Base-by-base conservation (phyloP, 2,329 filamentous ascomycete species). In the Ascomycota sp. region DNA sequence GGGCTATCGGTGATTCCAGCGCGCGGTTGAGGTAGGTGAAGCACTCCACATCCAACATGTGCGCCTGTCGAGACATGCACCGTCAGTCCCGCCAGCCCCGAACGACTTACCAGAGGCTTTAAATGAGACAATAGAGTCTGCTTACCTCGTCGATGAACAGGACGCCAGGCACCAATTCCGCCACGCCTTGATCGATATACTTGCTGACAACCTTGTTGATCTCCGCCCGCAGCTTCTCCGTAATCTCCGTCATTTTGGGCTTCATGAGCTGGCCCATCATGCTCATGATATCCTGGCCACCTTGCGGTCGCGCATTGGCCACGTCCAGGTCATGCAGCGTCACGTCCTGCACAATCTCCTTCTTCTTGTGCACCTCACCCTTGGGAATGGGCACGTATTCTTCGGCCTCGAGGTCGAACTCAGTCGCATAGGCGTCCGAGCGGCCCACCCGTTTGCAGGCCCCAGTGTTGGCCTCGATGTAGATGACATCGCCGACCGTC, bases 201-300 rank as follows among this genome's bases (percentile, higher is more conserved):
- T 86, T 83, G 65, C 83, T 93, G 41, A 98, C 89, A 20, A 98
- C 86, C 61, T 95, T 95, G 69, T 98, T 94, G 61, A 98, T 95
- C 59, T 98, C 89, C 32, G 70, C 63, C 35, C 89, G 72, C 46
- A 98, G 61, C 62, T 98, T 98, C 56, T 98, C 89, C 20, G 89
- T 98, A 47, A 98, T 95, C 53, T 98, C 89, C 5, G 89, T 98
- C 74, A 94, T 94, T 63, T 91, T 91, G 36, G 89, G 89, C 67
- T 95, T 95, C 83, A 95, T 94, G 47, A 98, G 60, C 56, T 98
- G 89, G 44, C 89, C 89, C 86, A 98, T 95, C 89, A 98, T 95
- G 61, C 85, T 94, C 85, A 98, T 95, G 40, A 98, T 92, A 53
- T 98, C 89, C 62, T 98, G 89, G 27, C 89, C 89, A 31, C 89